Conservation (phyloP, 352 stramenopile genomes). For the Pythium chondricola region DNA sequence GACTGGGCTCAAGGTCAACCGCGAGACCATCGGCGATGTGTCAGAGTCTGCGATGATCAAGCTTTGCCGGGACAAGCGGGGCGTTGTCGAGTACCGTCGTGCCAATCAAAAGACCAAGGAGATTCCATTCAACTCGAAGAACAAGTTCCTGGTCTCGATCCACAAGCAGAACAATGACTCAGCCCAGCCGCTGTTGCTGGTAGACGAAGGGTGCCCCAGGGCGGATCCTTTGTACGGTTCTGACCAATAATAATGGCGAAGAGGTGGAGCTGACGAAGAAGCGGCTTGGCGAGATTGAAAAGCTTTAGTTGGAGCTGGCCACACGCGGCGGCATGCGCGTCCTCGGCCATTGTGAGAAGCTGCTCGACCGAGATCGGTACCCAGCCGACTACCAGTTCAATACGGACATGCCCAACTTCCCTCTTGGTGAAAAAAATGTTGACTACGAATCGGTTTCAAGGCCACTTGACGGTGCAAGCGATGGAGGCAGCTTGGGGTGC, state of each 20-base stretch:
- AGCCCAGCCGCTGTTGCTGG: conserved; percentile 12
- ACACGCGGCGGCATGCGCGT: conserved; percentile 51
- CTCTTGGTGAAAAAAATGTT: conserved; percentile 21
- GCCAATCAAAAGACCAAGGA: conserved; percentile 31
- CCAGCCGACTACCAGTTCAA: conserved; percentile 20
- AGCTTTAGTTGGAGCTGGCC: conserved; percentile 51
- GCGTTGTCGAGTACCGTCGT: conserved; percentile 23
- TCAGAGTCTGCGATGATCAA: conserved; percentile 40
- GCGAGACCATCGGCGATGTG: conserved; percentile 33
- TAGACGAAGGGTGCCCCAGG: conserved; percentile 92
- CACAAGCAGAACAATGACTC: conserved; percentile 29
- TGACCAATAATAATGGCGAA: conserved; percentile 59
- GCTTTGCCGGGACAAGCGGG: conserved; percentile 28
- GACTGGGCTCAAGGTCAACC: conserved; percentile 30
- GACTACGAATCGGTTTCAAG: conserved; percentile 7
- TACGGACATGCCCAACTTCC: conserved; percentile 22
- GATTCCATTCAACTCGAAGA: conserved; percentile 42
- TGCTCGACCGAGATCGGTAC: conserved; percentile 18
- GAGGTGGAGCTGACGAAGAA: conserved; percentile 29
- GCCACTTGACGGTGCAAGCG: conserved; percentile 44
- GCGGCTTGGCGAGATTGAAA: conserved; percentile 33
- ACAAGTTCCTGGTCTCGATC: conserved; percentile 39
- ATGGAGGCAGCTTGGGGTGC: conserved; percentile 47
- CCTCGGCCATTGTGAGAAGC: conserved; percentile 41
- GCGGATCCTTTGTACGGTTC: conserved; percentile 62